These are phyloP conservation scores for Oropetium thomaeum DNA, from an alignment of 176 grass and related monocot genomes.

Conservation along the genomic window DNA sequence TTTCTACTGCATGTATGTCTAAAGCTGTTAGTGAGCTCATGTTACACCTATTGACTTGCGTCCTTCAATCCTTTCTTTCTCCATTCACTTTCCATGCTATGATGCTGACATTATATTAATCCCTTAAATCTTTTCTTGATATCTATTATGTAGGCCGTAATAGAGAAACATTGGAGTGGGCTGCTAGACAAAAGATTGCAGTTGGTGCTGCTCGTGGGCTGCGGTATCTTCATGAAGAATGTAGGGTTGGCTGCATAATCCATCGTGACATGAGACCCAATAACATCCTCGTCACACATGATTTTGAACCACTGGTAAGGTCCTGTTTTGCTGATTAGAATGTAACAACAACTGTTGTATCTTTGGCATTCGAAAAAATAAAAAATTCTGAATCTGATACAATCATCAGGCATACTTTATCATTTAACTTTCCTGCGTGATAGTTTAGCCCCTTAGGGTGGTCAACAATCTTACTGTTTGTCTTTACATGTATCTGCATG, in stretches of 20 bases:
- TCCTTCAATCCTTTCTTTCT: neutral
- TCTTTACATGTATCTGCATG: neutral
- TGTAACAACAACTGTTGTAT: neutral
- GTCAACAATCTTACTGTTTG: neutral
- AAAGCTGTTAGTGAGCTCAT: neutral
- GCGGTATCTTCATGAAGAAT: slow-evolving; percentile 97
- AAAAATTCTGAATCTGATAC: neutral
- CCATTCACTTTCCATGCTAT: neutral
- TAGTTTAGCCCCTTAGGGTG: neutral
- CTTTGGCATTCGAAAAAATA: neutral
- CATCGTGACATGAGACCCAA: slow-evolving; percentile 98
- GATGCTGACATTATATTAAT: too few relatives aligned
- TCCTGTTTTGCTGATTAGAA: neutral
- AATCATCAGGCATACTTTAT: slow-evolving; percentile 19
- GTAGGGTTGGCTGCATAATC: slow-evolving; percentile 97
- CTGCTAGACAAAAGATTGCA: slow-evolving; percentile 95
- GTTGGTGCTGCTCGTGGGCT: slow-evolving; percentile 93
- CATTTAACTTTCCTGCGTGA: neutral
- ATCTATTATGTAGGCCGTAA: slow-evolving; percentile 61
- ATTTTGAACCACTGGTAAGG: slow-evolving; percentile 98
- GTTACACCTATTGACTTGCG: neutral
- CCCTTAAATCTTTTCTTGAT: slow-evolving; percentile 9
- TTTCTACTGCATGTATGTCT: slow-evolving; percentile 5
- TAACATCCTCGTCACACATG: slow-evolving; percentile 99
- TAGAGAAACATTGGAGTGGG: slow-evolving; percentile 80